Conservation (phyloP, 139 green algal genomes). For the Coccomyxa sp. region DNA sequence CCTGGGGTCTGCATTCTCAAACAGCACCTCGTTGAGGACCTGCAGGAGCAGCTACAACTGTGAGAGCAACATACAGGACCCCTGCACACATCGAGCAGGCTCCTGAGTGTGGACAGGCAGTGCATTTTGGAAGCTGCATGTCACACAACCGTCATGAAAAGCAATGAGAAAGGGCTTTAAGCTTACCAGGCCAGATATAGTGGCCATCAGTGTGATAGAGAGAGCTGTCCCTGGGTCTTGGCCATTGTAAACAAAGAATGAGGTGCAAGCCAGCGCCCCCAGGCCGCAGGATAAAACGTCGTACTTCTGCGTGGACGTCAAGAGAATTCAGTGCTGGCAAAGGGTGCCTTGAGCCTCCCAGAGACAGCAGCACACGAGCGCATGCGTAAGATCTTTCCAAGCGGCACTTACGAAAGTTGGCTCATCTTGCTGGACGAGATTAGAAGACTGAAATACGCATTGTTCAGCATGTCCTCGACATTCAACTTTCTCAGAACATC, state of each 20-base stretch:
- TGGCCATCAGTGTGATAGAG: not conserved
- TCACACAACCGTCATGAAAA: not conserved
- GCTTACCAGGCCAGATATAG: not conserved
- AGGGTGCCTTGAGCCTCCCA: no score
- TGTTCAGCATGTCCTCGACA: not conserved
- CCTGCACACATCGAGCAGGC: not conserved
- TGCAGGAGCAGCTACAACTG: not conserved
- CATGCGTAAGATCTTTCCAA: not conserved
- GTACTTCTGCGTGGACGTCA: constrained; percentile 16
- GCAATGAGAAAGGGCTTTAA: no score
- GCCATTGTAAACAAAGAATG: not conserved
- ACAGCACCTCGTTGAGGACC: not conserved
- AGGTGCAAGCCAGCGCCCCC: constrained; percentile 12
- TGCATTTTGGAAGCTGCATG: not conserved
- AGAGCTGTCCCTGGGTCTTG: not conserved
- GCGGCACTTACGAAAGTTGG: not conserved
- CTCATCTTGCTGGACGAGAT: not conserved
- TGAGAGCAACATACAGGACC: not conserved
- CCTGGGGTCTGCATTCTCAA: no score
- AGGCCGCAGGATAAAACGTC: constrained; percentile 11
- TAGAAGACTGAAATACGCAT: not conserved
- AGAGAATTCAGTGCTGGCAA: constrained; percentile 8
- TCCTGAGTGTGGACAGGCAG: not conserved
- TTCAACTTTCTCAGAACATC: not conserved
- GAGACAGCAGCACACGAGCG: not conserved